Evolutionary conservation across 805 yeast species (phyloP), one percentile per base, ranked within the genome.

Genomic region (Suhomyces kilbournensis): DNA sequence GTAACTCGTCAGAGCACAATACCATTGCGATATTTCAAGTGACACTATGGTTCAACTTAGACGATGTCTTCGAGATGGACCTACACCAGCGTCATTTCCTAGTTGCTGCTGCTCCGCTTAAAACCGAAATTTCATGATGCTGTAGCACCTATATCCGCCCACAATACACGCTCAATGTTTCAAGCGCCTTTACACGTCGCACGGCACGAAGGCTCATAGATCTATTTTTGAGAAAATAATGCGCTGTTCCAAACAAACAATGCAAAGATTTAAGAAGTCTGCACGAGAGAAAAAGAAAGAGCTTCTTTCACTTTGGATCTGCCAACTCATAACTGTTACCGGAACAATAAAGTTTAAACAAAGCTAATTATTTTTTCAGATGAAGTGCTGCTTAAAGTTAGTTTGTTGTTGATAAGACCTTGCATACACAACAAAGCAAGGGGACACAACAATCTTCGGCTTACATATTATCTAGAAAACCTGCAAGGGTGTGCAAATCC

Each of bases 121-220:
- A 38, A 19, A 3, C 42, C 23, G 42, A 38, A 38, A 38, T 38
- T 38, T 38, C 40, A 17, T 38, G 12, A 38, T 19, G 42, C 23
- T 38, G 23, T 38, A 38, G 17, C 23, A 42, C 45, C 26, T 42
- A 42, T 42, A 42, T 42, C 45, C 45, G 45, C 45, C n/a, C 45
- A 42, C 45, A 42, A 42, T 42, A n/a, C 17, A 14, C 45, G n/a
- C 45, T 20, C 3, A 42, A 17, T 22, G 15, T 23, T 23, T 42
- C 42, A 38, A 38, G 42, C 17, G 42, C 42, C 17, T 38, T 35
- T 38, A 38, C 42, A 38, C 17, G 42, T 19, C 42, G 23, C 23
- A 38, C 42, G 42, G 42, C 42, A 38, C 42, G 14, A 38, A 38
- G 42, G 42, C 23, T 38, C 12, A 17, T 38, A 38, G 42, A 38